Evolutionary conservation across 768 basidiomycete genomes (phyloP).

Genomic region (Udeniomyces megalosporus): DNA sequence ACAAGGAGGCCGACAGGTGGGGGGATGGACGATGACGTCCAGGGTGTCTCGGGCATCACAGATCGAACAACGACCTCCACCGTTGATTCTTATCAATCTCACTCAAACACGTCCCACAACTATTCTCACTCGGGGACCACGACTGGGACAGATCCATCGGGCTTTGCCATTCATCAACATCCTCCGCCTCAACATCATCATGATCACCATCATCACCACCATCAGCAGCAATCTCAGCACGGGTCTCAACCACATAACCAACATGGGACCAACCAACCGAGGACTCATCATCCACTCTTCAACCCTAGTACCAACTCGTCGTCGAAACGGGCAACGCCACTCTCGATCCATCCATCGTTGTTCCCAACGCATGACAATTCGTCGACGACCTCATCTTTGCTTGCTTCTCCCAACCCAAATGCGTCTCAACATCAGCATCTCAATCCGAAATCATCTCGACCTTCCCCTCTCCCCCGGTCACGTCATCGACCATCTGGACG

Average conservation of each 20-base stretch:
- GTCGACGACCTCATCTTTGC: too few species aligned
- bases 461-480: background rate
- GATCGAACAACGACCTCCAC: background rate
- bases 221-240: too few species aligned
- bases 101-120: background rate
- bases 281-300: too few species aligned
- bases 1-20: background rate
- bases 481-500: constrained; percentile 14
- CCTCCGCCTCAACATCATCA: background rate
- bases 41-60: background rate
- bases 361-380: too few species aligned
- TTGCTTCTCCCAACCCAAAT: too few species aligned
- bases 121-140: too few species aligned
- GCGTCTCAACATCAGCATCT: background rate
- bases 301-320: background rate
- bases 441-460: background rate
- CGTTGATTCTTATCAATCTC: too few species aligned
- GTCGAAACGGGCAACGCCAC: background rate
- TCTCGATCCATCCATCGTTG: background rate
- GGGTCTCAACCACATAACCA: background rate
- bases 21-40: background rate
- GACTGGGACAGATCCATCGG: too few species aligned
- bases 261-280: too few species aligned
- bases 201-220: too few species aligned
- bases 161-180: background rate